Percentiles rank a stretch among this genome's conserved stretches.
Evolutionary conservation across 768 basidiomycete species (phyloP).

Genomic region (Pleurotus pulmonarius): DNA sequence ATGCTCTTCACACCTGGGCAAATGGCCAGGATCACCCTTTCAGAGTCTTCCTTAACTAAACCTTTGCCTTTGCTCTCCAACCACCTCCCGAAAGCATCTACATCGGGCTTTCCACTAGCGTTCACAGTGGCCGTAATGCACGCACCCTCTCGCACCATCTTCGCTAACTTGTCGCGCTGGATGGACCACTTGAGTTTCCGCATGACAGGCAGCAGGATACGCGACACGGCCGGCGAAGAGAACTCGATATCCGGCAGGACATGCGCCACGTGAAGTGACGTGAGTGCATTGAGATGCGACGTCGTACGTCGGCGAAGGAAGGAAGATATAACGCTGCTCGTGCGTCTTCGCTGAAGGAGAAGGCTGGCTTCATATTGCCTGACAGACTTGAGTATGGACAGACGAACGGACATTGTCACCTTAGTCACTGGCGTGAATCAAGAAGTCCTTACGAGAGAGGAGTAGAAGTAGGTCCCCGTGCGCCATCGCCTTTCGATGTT

Average conservation of each 20-base stretch:
- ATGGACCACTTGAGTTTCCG: constrained; percentile 71
- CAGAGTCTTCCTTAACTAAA: constrained; percentile 50
- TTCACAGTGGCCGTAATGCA: constrained; percentile 15
- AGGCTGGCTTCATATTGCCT: constrained; percentile 61
- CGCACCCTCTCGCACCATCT: constrained; percentile 45
- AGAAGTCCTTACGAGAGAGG: constrained; percentile 43
- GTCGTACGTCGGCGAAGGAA: constrained; percentile 47
- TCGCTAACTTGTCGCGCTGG: constrained; percentile 58
- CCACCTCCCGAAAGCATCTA: constrained; percentile 47
- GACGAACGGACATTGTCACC: neutral
- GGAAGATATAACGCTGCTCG: constrained; percentile 46
- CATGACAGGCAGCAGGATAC: constrained; percentile 59
- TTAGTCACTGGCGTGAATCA: constrained; percentile 8
- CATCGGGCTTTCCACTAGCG: constrained; percentile 19
- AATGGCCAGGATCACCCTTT: constrained; percentile 64
- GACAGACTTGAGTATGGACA: constrained; percentile 43
- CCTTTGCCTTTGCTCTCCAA: constrained; percentile 46
- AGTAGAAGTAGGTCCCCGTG: constrained; percentile 62
- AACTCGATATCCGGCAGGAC: constrained; percentile 65
- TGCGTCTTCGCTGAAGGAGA: constrained; percentile 50
- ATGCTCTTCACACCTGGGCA: constrained; percentile 62
- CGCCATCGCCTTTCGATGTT: constrained; percentile 66
- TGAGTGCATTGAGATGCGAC: constrained; percentile 31
- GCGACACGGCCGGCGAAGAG: constrained; percentile 51
- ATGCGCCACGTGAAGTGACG: constrained; percentile 43